These are phyloP conservation scores for Scytalidium lignicola DNA, from an alignment of 2,329 filamentous ascomycete species.

Conservation along the genomic window DNA sequence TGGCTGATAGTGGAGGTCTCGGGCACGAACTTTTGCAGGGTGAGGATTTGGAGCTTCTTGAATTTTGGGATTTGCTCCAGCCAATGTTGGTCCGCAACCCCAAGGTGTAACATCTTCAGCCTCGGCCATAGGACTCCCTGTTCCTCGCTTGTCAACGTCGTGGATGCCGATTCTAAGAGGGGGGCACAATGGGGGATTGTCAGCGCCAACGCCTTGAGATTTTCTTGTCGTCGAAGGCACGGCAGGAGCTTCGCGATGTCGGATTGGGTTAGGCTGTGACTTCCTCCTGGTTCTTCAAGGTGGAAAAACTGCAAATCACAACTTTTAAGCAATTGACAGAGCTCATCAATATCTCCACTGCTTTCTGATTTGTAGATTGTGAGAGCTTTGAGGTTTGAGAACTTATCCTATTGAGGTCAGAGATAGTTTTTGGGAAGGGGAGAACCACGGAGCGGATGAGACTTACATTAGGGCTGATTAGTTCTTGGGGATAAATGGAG, in stretches of 20 bases:
- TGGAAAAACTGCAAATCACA: too few relatives aligned
- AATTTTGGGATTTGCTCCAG: slow-evolving; percentile 3
- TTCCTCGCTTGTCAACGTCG: background rate
- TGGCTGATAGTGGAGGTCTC: slow-evolving; percentile 1
- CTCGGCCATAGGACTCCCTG: slow-evolving; percentile 1
- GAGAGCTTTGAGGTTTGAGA: too few relatives aligned
- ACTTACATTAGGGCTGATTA: too few relatives aligned
- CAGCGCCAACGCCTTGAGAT: slow-evolving; percentile 3
- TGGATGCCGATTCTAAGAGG: background rate
- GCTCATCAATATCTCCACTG: too few relatives aligned
- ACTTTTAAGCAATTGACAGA: too few relatives aligned
- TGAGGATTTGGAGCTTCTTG: slow-evolving; percentile 4
- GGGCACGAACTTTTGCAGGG: slow-evolving; percentile 2
- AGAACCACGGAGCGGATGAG: too few relatives aligned
- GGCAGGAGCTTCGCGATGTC: slow-evolving; percentile 1
- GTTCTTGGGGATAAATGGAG: too few relatives aligned
- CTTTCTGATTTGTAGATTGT: too few relatives aligned
- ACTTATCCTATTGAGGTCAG: too few relatives aligned
- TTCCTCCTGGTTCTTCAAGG: too few relatives aligned
- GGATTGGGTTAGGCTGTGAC: too few relatives aligned
- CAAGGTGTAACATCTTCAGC: slow-evolving; percentile 3
- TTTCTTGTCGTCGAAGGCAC: slow-evolving; percentile 3
- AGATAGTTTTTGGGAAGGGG: too few relatives aligned
- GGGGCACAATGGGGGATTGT: slow-evolving; percentile 1
- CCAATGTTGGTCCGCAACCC: slow-evolving; percentile 2